Evolutionary conservation across 106 monocot species (phyloP).

Genomic region (Dendrobium chrysotoxum): DNA sequence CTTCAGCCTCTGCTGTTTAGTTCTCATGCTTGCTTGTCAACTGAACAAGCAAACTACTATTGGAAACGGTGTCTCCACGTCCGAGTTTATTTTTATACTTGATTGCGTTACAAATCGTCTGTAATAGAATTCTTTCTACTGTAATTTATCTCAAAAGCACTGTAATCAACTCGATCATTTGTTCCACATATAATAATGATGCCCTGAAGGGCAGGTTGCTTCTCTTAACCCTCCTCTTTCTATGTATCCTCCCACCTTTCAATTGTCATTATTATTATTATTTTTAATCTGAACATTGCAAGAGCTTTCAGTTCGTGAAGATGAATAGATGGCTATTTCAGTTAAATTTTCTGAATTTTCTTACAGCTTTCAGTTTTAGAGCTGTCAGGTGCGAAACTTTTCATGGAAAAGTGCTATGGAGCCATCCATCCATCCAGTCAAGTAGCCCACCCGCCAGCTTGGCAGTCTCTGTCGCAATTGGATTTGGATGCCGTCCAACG

Average conservation of each 20-base stretch:
- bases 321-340: background rate
- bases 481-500: no score
- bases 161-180: background rate
- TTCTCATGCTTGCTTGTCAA: background rate
- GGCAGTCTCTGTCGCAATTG: no score
- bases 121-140: background rate
- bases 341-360: background rate
- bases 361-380: background rate
- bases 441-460: no score
- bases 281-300: background rate
- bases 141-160: background rate
- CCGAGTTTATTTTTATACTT: background rate
- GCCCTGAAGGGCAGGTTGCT: background rate
- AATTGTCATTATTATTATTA: background rate
- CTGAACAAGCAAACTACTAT: no score
- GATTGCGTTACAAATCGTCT: background rate
- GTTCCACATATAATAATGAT: background rate
- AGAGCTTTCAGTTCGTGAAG: background rate
- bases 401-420: no score
- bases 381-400: no score
- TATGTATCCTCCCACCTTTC: background rate
- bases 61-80: no score
- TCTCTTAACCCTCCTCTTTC: background rate
- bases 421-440: no score
- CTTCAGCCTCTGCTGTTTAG: background rate